Evolutionary conservation across 176 grass and related monocot species (phyloP), one percentile per base, ranked within the genome.

Genomic region (Musa itinerans): DNA sequence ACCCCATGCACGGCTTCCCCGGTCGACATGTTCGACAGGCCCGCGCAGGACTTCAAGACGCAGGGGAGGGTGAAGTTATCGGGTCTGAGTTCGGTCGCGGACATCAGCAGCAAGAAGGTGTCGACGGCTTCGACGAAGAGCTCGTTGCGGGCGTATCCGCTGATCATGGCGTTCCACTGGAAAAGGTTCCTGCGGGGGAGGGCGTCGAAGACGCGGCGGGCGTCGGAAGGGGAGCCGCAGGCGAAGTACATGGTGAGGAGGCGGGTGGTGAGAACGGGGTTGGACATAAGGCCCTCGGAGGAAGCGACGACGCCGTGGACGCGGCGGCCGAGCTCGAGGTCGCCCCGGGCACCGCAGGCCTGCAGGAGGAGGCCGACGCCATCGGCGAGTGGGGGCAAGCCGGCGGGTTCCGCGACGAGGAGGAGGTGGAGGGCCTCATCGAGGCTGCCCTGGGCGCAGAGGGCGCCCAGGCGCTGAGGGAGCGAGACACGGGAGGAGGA

Each of bases 121-220:
- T 80, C 69, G 19, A 88, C 48, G 0, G 89, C 80, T 9, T 73
- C 80, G 16, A 17, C 63, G 51, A 77, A 87, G 3, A 80, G 71
- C 58, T 74, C 80, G 69, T 84, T 77, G 1, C 78, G 79, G 27
- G 86, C 61, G 52, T 72, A 82, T 6, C 58, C 79, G 20, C 74
- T 82, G 25, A 92, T 77, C 63, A 92, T 74, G 63, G 83, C 82
- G 52, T 92, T 92, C 89, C 85, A 88, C 50, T 85, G 86, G 50
- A 73, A 87, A 1, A 87, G 64, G 73, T 87, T 83, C 52, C 48
- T 78, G 16, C 53, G 16, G 1, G 71, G 26, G 71, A 83, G 59
- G 8, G 22, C 58, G 29, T 80, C 80, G 51, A 82, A 82, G 9
- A 83, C 80, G 19, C 1, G 20, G 56, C 76, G 68, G 26, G 85